Evolutionary conservation across 75 land plant genomes (phyloP), one percentile per base, ranked within the genome.

Genomic region (Adiantum capillusveneris): DNA sequence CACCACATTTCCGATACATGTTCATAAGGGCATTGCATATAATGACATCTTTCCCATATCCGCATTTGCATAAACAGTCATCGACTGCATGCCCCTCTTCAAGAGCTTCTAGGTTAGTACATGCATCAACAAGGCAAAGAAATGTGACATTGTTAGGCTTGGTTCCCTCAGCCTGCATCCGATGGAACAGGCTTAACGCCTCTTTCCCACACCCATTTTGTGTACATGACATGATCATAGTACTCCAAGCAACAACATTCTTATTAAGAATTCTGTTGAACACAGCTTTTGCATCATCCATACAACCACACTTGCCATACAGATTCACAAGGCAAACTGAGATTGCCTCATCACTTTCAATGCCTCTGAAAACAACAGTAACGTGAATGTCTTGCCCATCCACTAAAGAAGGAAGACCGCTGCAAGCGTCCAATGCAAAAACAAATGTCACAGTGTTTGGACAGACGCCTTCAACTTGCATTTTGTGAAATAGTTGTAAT

Each of bases 161-260:
- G 13, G 82, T 25, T 0, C 75, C 78, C 28, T 74, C 65, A 17
- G 58, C 57, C 9, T 36, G 31, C 75, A 86, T 67, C 54, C 62
- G 28, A 1, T 18, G 13, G 51, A 71, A 79, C 53, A 74, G 52
- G 31, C 59, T 53, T 1, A 74, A 61, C 7, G 85, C 85, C 22
- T 67, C 58, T 29, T 70, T 73, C 37, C 63, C 41, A 44, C 82
- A 67, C 19, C 71, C 78, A 30, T 54, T 53, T 53, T 79, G 83
- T 21, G 85, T 78, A 72, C 64, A 86, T n/a, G 73, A 77, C 11
- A 66, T 29, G 31, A 82, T 29, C 80, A 86, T 82, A 13, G 86
- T 80, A 16, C 74, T 79, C 90, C 90, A 86, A 37, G 83, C 65
- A 37, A 82, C 71, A 49, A 71, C 72, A 44, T 82, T 80, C 58